Base-by-base conservation (phyloP, 306 rosid species). In the Coriaria nepalensis region DNA sequence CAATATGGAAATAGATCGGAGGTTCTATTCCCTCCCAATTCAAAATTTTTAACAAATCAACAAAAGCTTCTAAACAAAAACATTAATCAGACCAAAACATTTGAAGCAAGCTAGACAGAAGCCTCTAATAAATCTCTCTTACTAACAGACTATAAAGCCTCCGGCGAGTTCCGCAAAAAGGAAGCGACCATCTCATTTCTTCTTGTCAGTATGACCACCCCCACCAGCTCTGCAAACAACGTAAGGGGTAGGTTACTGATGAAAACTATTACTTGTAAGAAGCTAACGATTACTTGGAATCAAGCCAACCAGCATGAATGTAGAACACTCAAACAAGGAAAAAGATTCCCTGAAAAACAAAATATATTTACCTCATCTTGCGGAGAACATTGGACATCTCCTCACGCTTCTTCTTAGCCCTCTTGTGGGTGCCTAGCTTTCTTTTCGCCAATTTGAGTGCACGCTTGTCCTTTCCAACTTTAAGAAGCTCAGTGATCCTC, bases 391-490 rank as follows among this genome's bases (percentile, higher is more conserved):
- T 82, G 5, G 96, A 78, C 96, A 80, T 87, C 77, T 87, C 96
- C 47, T 87, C 94, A 13, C 93, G 58, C 94, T 87, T 87, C 81
- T 68, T 80, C 83, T 87, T 87, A 0, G 94, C 94, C 4, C 96
- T 77, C 66, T 83, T 87, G 51, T 88, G 93, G 12, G 93, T 83
- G 52, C 84, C 95, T n/a, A 90, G 65, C 90, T 85, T 90, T 59
- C 87, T 72, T 45, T 84, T 90, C 0, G 93, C 93, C 9, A 84
- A 93, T 38, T 81, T 90, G 33, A 90, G 53, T 0, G 95, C 97
- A 6, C 93, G 75, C 77, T 90, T 90, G 39, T 84, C 97, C 56
- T 90, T 90, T 8, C 95, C 97, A 9, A 90, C 95, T 66, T 90
- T 90, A n/a, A 90, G 67, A 49, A 90, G 83, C 81, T 90, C 97